A percentile compares a stretch with the other conserved stretches of the same genome.
These are phyloP conservation scores for Phenoliferia sp. DNA, from an alignment of 1,284 basidiomycete species.

Conservation along the genomic window DNA sequence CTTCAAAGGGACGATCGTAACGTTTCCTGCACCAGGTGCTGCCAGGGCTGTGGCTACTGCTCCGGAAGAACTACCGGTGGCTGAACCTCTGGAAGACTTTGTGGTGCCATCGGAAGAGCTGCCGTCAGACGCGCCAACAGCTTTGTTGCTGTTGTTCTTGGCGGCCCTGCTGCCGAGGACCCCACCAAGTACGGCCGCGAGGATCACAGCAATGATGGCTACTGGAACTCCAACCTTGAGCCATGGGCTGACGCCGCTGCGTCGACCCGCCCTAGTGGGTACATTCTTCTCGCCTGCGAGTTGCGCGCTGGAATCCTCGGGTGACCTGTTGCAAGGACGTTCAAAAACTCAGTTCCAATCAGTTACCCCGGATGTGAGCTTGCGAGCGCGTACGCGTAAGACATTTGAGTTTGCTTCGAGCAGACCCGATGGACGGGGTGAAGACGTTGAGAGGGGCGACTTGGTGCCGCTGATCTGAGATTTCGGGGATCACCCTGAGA, in stretches of 20 bases:
- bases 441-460: too few relatives aligned
- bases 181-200: conserved; percentile 28
- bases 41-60: neutral
- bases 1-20: conserved; percentile 14
- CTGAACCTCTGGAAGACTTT: neutral
- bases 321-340: too few relatives aligned
- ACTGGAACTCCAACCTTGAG: conserved; percentile 9
- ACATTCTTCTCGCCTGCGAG: too few relatives aligned
- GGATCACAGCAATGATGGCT: conserved; percentile 14
- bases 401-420: too few relatives aligned
- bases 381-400: too few relatives aligned
- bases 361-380: too few relatives aligned
- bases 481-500: too few relatives aligned
- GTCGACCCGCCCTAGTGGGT: neutral
- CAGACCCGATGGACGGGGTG: too few relatives aligned
- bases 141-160: conserved; percentile 10
- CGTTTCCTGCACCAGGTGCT: neutral
- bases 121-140: neutral
- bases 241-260: neutral
- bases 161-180: conserved; percentile 24
- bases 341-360: too few relatives aligned
- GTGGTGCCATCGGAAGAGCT: neutral
- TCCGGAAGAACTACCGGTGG: neutral
- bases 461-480: too few relatives aligned
- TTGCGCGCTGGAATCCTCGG: too few relatives aligned